Base-by-base conservation (phyloP, 2,329 filamentous ascomycete genomes). In the Sporothrix sp. region DNA sequence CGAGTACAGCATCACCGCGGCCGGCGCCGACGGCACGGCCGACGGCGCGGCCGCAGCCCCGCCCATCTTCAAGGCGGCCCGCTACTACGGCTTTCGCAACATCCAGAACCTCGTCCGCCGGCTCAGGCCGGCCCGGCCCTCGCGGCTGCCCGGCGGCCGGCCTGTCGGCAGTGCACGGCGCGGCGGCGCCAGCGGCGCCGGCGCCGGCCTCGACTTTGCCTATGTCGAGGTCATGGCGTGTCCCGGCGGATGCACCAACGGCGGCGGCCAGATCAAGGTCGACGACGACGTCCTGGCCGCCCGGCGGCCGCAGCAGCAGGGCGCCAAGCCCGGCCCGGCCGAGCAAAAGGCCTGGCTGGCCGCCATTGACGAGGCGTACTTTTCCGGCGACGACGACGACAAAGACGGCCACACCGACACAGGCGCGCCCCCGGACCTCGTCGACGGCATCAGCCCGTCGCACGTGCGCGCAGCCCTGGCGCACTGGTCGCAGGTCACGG, bases 211-310 rank as follows among this genome's bases (percentile, higher is more conserved):
- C 7, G 87, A 95, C 32, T 90, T 90, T 64, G 78, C 85, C n/a
- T 97, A 95, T 66, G 86, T 97, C 25, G 93, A 98, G 68, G 93
- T 98, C 52, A 98, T 98, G 93, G 93, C 93, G 13, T 98, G 93
- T 66, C 93, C 93, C 0, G 93, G 93, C n/a, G 93, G 93, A 3
- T 98, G 93, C 69, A 98, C 93, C 50, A 98, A 98, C 60, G 93
- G 93, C 2, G 93, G 93, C 33, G 93, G 93, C 1, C 93, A 98
- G 70, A 83, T 98, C 63, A 95, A 95, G 63, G 79, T 87, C 23
- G 86, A 88, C 48, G 93, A 97, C 63, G 79, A 85, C 7, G 69
- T 80, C 11, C 68, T 83, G 9, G 60, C 72, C 37, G 73, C 74
- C 54, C 72, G 72, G 43, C 73, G 33, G 30, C 43, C 20, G 27